phyloP scores from a whole-genome alignment of 805 yeast genomes.

The Monosporozyma yasuniensis region DNA sequence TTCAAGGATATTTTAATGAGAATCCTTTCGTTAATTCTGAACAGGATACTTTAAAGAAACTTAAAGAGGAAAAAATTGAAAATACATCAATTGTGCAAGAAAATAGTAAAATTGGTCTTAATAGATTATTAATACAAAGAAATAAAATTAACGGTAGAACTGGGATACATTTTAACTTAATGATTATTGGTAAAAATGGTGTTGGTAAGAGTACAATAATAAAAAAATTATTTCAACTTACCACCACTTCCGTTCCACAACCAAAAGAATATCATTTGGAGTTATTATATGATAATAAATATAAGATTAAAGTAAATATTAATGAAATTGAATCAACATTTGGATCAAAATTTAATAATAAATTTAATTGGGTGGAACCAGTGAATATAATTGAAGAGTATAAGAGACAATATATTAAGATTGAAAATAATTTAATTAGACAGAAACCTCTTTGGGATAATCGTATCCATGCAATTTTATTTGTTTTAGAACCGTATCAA shows the following conservation, averaged over 20 bases:
- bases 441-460: conserved; percentile 56
- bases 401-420: conserved; percentile 56
- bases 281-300: conserved; percentile 29
- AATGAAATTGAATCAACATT: conserved; percentile 76
- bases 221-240: not conserved
- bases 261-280: not conserved
- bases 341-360: conserved; percentile 61
- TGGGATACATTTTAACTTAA: conserved; percentile 70
- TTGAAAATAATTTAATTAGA: conserved; percentile 61
- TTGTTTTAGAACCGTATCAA: conserved; percentile 66
- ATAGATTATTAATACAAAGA: conserved; percentile 25
- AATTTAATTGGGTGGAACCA: conserved; percentile 58
- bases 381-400: conserved; percentile 73
- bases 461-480: conserved; percentile 78
- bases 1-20: not conserved
- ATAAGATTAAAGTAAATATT: conserved; percentile 49
- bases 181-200: conserved; percentile 84
- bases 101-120: conserved; percentile 29
- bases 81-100: too few species aligned
- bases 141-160: conserved; percentile 32
- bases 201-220: conserved; percentile 60
- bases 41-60: too few species aligned
- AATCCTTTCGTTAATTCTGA: too few species aligned
- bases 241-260: too few species aligned
- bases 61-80: not conserved